Evolutionary conservation across 345 rosid genomes (phyloP), one percentile per base, ranked within the genome.

Genomic region (Populus pruinosa): DNA sequence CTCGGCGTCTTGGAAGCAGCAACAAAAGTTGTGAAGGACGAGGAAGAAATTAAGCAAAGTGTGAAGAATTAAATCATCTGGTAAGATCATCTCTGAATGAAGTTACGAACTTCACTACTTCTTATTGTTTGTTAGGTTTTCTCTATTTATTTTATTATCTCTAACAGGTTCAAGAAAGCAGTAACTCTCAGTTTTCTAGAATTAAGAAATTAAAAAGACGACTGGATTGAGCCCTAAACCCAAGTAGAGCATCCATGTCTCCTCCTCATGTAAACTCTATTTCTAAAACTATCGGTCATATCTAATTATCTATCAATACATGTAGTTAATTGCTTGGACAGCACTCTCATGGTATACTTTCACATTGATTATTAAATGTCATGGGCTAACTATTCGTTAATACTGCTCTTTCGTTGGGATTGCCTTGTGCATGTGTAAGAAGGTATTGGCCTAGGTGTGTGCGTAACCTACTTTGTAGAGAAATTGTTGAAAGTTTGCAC

Each of bases 191-290:
- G 85, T 88, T 85, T 78, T 82, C 97, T 74, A 84, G 93, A 82
- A 93, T 94, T 61, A 94, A 90, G 89, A 91, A 88, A 81, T 81
- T 91, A 75, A 91, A 93, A 87, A 88, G 92, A 83, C 85, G 92
- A 38, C 70, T 92, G 77, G 96, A 90, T 27, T 27, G 29, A 83
- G 92, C 95, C n/a, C 80, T 91, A 53, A 90, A 94, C 85, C 93
- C 90, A 21, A 82, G 84, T 76, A 86, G 91, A 82, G 81, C 86
- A 73, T 86, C 94, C 23, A 33, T 73, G 66, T 79, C 87, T 70
- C 38, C 81, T 68, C 78, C 74, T 72, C 80, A 81, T 77, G 95
- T 91, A 83, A 91, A 81, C 63, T 79, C 67, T 83, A 83, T 76
- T 75, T 78, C 27, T 38, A 39, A 68, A 72, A 76, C 21, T 70